Base-by-base conservation (phyloP, 495 filamentous ascomycete genomes). In the Cercophora newfieldiana region DNA sequence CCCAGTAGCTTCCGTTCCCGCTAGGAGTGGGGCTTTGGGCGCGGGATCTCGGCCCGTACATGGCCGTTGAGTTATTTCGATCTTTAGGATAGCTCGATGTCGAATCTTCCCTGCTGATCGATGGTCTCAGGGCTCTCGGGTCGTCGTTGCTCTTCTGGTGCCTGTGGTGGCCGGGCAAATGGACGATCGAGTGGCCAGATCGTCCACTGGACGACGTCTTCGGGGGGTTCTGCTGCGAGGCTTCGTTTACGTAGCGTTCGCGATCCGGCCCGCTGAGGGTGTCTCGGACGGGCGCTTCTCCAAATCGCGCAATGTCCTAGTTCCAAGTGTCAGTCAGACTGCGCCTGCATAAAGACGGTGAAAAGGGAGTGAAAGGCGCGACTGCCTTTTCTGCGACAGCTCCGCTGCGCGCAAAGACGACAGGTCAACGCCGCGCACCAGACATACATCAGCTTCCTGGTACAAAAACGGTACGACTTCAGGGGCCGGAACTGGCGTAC, bases 401-500 rank as follows among this genome's bases (percentile, higher is more conserved):
- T 44, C 3, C 18, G 37, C 37, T 44, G 4, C 12, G 12, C 18
- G 37, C 37, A 37, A 18, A 54, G 22, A 57, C 22, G 48, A 31
- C 37, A 63, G 30, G 18, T 53, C 30, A 59, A 19, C 19, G 24
- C 59, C 28, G 55, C 28, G 54, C 53, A 30, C 28, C 59, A 54
- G 51, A 78, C 87, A 79, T 76, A 91, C 90, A 75, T 93, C 88
- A 67, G 84, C 87, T 73, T 95, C 92, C 78, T 99, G 95, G 77
- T 94, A 98, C 51, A 96, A 80, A 87, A 97, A 99, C 14, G 95
- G 95, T 24, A 94, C 94, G 57, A 99, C 92, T 72, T 98, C 95
- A 72, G 91, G 94, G 16, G 94, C 93, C 33, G 93, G 92, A 48
- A 92, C 81, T n/a, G 94, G 91, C 21, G 89, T 94, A 50, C 90